phyloP scores from a whole-genome alignment of 2,329 filamentous ascomycete genomes.

The Byssochlamys sp. region DNA sequence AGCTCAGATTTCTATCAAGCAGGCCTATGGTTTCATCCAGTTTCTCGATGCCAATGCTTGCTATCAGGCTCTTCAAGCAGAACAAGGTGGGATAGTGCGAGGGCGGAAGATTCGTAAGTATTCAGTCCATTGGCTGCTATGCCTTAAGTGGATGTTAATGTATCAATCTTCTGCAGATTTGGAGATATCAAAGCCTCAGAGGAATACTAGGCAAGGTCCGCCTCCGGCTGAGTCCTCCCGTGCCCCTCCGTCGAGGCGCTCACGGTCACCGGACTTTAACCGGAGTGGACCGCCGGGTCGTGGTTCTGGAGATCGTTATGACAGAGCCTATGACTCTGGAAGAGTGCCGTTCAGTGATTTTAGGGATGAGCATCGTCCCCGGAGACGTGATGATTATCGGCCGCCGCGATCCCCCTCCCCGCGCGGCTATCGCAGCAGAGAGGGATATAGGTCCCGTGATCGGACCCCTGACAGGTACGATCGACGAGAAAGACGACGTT shows the following conservation, averaged over 20 bases:
- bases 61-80: constrained; percentile 59
- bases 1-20: constrained; percentile 91
- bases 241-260: constrained; percentile 41
- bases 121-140: constrained; percentile 1
- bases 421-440: constrained; percentile 50
- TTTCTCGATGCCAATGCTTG: constrained; percentile 72
- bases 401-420: constrained; percentile 53
- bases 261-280: constrained; percentile 54
- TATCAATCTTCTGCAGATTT: constrained; percentile 50
- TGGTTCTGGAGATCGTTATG: constrained; percentile 34
- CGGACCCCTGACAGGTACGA: constrained; percentile 43
- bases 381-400: constrained; percentile 56
- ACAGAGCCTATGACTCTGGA: constrained; percentile 27
- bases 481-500: constrained; percentile 51
- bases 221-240: constrained; percentile 29
- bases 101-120: constrained; percentile 87
- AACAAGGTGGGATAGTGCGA: constrained; percentile 72
- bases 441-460: constrained; percentile 49
- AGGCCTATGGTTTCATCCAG: constrained; percentile 93
- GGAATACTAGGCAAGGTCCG: constrained; percentile 55
- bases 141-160: not conserved
- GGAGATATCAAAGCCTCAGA: constrained; percentile 80
- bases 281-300: constrained; percentile 29
- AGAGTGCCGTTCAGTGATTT: constrained; percentile 39
- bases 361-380: constrained; percentile 37